Conservation (phyloP, 2,329 filamentous ascomycete genomes). For the Paraphaeosphaeria minitans region DNA sequence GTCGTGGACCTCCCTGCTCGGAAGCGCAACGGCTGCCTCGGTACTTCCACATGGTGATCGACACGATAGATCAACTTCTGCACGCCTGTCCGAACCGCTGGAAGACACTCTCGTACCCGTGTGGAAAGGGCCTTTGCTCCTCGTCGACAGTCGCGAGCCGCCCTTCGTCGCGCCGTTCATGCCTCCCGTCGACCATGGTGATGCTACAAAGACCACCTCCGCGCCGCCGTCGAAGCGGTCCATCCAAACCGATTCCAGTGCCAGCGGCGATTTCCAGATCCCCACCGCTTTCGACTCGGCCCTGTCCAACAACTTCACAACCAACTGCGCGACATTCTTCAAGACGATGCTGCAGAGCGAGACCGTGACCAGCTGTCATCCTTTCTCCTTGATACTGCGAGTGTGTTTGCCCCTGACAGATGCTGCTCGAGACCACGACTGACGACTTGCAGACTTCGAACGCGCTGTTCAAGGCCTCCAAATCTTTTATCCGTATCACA, state of each 20-base stretch:
- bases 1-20: slow-evolving; percentile 33
- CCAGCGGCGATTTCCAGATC: slow-evolving; percentile 33
- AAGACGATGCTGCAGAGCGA: slow-evolving; percentile 66
- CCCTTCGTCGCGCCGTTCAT: slow-evolving; percentile 37
- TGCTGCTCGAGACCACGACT: slow-evolving; percentile 9
- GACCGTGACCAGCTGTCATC: slow-evolving; percentile 75
- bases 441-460: slow-evolving; percentile 68
- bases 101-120: slow-evolving; percentile 23
- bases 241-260: slow-evolving; percentile 31
- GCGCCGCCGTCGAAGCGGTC: slow-evolving; percentile 31
- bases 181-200: slow-evolving; percentile 38
- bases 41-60: slow-evolving; percentile 42
- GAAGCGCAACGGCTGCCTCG: slow-evolving; percentile 21
- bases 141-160: slow-evolving; percentile 37
- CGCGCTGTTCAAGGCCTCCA: slow-evolving; percentile 80
- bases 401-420: slow-evolving; percentile 53
- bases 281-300: slow-evolving; percentile 55
- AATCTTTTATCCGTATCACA: slow-evolving; percentile 73
- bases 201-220: slow-evolving; percentile 28
- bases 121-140: slow-evolving; percentile 37
- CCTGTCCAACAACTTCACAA: slow-evolving; percentile 59
- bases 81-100: slow-evolving; percentile 24
- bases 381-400: slow-evolving; percentile 82
- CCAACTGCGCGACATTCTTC: slow-evolving; percentile 70
- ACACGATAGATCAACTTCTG: slow-evolving; percentile 20